phyloP scores from a whole-genome alignment of 345 rosid genomes.

The Eucalyptus curtisii region DNA sequence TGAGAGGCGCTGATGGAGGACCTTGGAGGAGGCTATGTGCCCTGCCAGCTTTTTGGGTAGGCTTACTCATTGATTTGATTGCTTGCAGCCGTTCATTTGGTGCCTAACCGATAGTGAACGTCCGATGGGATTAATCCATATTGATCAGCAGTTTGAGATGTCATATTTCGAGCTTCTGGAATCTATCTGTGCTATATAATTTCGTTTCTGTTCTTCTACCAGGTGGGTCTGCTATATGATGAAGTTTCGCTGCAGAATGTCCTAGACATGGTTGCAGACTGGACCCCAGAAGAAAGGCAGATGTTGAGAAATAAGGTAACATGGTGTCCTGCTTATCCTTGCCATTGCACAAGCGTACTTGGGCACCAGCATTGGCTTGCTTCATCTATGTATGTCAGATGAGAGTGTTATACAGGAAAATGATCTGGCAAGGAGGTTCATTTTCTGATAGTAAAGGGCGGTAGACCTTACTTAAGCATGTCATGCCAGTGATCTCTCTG shows the following conservation, averaged over 20 bases:
- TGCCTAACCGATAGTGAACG: neutral
- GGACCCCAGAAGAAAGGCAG: constrained; percentile 88
- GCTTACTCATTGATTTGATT: neutral
- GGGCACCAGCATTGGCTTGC: neutral
- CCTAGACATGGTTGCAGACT: constrained; percentile 79
- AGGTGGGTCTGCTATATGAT: constrained; percentile 93
- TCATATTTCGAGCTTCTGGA: neutral
- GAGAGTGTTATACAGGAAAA: neutral
- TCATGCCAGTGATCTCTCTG: neutral
- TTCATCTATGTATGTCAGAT: neutral
- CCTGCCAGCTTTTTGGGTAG: constrained; percentile 96
- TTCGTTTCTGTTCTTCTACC: neutral
- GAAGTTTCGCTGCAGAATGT: constrained; percentile 69
- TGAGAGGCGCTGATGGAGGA: constrained; percentile 99
- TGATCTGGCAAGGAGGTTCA: neutral
- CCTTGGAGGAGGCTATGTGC: constrained; percentile 98
- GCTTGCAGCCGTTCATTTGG: neutral
- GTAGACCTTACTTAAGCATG: neutral
- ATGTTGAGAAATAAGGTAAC: constrained; percentile 79
- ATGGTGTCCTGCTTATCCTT: neutral
- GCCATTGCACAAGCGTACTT: neutral
- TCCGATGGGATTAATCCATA: neutral
- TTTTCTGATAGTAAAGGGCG: neutral
- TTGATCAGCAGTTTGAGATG: neutral
- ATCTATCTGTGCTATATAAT: neutral